Evolutionary conservation across 192 early-diverging fungal species (phyloP).

Genomic region (Haplosporangium gracile): DNA sequence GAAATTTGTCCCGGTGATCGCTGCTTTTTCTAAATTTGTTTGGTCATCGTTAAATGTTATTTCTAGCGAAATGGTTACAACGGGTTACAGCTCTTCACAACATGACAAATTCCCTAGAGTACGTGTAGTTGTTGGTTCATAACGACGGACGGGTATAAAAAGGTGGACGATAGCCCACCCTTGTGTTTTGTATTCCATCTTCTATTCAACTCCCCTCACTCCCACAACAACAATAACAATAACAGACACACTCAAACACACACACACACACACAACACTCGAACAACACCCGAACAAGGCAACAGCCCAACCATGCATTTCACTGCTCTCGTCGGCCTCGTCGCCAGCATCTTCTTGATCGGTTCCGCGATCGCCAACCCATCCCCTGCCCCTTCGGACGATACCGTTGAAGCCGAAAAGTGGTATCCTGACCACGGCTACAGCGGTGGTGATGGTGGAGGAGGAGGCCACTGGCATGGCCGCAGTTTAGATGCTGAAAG

Average conservation of each 20-base stretch:
- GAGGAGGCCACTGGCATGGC: not conserved
- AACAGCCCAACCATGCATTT: constrained; percentile 10
- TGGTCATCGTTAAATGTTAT: not conserved
- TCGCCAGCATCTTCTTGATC: not conserved
- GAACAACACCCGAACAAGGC: not conserved
- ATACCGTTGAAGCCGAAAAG: not conserved
- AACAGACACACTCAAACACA: not conserved
- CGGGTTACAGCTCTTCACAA: no score
- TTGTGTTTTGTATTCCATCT: not conserved
- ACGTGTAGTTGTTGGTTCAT: not conserved
- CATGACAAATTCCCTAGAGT: no score
- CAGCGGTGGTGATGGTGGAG: not conserved
- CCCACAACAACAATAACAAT: not conserved
- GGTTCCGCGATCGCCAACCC: not conserved
- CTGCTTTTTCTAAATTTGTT: not conserved
- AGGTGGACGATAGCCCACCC: no score
- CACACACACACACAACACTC: constrained; percentile 8
- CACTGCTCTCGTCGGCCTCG: constrained; percentile 15
- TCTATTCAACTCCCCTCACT: not conserved
- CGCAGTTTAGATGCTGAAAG: not conserved
- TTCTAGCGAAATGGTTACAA: no score
- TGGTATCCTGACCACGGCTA: not conserved
- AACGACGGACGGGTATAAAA: no score
- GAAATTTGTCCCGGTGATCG: not conserved
- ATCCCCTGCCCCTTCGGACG: not conserved